Base-by-base conservation (phyloP, 495 filamentous ascomycete species). In the Acidomyces sp. region DNA sequence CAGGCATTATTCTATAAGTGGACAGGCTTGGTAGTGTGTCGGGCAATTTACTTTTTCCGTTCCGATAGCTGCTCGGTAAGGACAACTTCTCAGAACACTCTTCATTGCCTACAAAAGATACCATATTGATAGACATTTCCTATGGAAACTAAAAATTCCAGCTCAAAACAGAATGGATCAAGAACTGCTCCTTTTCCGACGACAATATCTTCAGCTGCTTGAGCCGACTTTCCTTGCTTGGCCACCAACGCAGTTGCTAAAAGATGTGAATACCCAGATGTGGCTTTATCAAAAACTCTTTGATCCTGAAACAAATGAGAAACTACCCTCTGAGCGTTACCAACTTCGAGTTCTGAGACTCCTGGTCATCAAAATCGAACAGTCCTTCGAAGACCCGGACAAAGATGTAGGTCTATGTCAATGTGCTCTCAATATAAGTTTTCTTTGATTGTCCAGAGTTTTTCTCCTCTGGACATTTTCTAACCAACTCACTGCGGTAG, bases 331-430 rank as follows among this genome's bases (percentile, higher is more conserved):
- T 27, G 59, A 60, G 17, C 59, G 72, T 12, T 93, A 93, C 49
- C 72, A 71, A 37, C 55, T 78, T n/a, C 69, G 75, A 29, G 68
- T 86, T 0, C 55, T 93, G 39, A 93, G 90, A 58, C 59, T 68
- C 41, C 62, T 93, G 29, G 56, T 80, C 2, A 50, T 65, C 4
- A 70, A 60, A 20, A 73, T 92, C 24, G 82, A 92, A 58, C 58
- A 64, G 7, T 64, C 73, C 17, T 77, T 90, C 18, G 60, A 65
- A 24, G 72, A 92, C 58, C 85, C 82, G 45, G 83, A 90, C 38
- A 67, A 79, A 62, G 77, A 93, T 78, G 85, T 93, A 77, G 64
- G 81, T n/a, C n/a, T n/a, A n/a, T n/a, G n/a, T n/a, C n/a, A n/a
- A n/a, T n/a, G n/a, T n/a, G n/a, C n/a, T n/a, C n/a, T n/a, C n/a